phyloP scores from a whole-genome alignment of 208 protist species.

The Wallacemonas collosoma region DNA sequence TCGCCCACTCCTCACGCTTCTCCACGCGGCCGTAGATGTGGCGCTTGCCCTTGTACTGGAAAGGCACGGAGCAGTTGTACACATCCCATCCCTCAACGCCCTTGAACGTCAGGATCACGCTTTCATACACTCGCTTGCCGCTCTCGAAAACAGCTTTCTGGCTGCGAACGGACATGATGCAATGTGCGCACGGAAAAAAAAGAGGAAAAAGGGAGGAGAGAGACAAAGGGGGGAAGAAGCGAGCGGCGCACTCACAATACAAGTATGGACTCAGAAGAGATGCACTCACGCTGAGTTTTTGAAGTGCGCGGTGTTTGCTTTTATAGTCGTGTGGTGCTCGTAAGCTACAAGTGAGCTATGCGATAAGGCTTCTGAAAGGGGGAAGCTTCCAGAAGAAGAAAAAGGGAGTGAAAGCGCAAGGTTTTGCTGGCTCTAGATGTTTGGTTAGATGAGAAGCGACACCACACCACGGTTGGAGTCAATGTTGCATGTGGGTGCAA shows the following conservation, averaged over 20 bases:
- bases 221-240: neutral
- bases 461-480: too few species aligned
- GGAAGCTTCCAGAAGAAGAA: too few species aligned
- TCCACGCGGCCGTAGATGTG: conserved; percentile 69
- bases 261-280: too few species aligned
- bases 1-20: conserved; percentile 57
- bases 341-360: too few species aligned
- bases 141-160: conserved; percentile 25
- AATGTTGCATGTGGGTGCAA: too few species aligned
- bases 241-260: neutral
- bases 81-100: conserved; percentile 71
- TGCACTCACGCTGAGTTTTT: too few species aligned
- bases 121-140: conserved; percentile 46
- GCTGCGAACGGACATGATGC: conserved; percentile 4
- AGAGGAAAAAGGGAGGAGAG: neutral
- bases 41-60: conserved; percentile 45
- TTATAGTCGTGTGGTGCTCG: too few species aligned
- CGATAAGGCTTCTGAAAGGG: too few species aligned
- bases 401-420: too few species aligned
- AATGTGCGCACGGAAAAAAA: neutral
- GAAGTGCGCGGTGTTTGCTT: too few species aligned
- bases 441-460: too few species aligned
- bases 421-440: too few species aligned
- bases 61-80: conserved; percentile 73
- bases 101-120: conserved; percentile 52